Base-by-base conservation (phyloP, 306 rosid species). In the Pterocarpus macrocarpus region DNA sequence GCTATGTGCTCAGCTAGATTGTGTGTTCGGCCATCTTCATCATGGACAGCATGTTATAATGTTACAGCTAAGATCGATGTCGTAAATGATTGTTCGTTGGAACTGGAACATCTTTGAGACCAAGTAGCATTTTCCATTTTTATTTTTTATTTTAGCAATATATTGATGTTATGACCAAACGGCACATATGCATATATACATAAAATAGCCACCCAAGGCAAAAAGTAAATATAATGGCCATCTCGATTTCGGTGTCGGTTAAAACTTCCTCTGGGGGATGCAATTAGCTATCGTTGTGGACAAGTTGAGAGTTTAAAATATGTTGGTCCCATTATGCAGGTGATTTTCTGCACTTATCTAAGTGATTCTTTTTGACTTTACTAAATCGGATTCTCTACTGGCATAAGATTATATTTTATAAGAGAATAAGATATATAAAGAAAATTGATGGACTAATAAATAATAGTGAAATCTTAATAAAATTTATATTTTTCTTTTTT, bases 21-120 rank as follows among this genome's bases (percentile, higher is more conserved):
- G 50, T 77, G 73, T 82, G 87, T 59, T 83, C 77, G 68, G 85
- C 85, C 85, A 67, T 82, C 76, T 52, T 87, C 91, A 71, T 81
- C 28, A 22, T 22, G 28, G 28, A 22, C 28, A 22, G 28, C 86
- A 70, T 62, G 86, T 87, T 84, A 79, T 85, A 63, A 76, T 83
- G 63, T 64, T 86, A 90, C 86, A 86, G 85, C 88, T 82, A 81
- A 76, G 72, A 68, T 7, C 28, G 28, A 43, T 57, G 71, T 53
- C 82, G 75, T 84, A 62, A 80, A 76, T 68, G 16, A 67, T 66
- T 81, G 64, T 75, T 80, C 39, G 49, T 41, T 22, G 28, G 28
- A 22, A 22, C 28, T 80, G 53, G 22, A 36, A 41, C 13, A 68
- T 22, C 45, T 69, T 62, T 52, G 41, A 28, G 59, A 34, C 68